A percentile compares a stretch with the other conserved stretches of the same genome.
phyloP scores from a whole-genome alignment of 805 yeast species.

The Geotrichum ghanense region DNA sequence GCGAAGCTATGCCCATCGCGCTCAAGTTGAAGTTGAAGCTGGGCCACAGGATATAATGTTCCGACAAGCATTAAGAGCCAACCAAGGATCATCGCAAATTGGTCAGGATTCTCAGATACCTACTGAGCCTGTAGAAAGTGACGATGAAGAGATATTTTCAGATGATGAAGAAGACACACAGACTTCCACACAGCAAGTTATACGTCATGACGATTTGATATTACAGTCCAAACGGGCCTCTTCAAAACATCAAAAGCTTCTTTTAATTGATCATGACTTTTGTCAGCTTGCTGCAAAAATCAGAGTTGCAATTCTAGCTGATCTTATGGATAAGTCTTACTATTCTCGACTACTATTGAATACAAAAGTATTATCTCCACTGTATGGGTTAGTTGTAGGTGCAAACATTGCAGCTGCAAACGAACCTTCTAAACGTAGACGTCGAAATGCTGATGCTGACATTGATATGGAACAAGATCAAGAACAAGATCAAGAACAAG shows the following conservation, averaged over 20 bases:
- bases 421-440: background rate
- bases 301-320: constrained; percentile 26
- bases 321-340: constrained; percentile 23
- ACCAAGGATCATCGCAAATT: constrained; percentile 7
- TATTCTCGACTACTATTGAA: constrained; percentile 30
- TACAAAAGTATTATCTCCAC: constrained; percentile 8
- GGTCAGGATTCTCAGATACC: constrained; percentile 3
- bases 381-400: constrained; percentile 5
- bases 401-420: background rate
- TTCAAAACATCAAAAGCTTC: constrained; percentile 7
- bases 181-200: constrained; percentile 21
- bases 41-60: constrained; percentile 8
- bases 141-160: constrained; percentile 19
- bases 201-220: constrained; percentile 10
- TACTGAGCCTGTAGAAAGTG: constrained; percentile 19
- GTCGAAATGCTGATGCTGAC: too few relatives aligned
- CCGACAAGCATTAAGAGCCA: constrained; percentile 32
- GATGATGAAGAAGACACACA: constrained; percentile 36
- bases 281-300: constrained; percentile 34
- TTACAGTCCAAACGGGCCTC: background rate
- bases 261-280: constrained; percentile 29
- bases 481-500: too few relatives aligned
- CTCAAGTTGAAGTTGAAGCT: background rate
- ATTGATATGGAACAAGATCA: too few relatives aligned
- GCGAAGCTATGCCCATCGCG: constrained; percentile 28